Percentiles rank a stretch among this genome's conserved stretches.
These are phyloP conservation scores for Trichocladium uniseriatum DNA, from an alignment of 495 filamentous ascomycete species.

Conservation along the genomic window DNA sequence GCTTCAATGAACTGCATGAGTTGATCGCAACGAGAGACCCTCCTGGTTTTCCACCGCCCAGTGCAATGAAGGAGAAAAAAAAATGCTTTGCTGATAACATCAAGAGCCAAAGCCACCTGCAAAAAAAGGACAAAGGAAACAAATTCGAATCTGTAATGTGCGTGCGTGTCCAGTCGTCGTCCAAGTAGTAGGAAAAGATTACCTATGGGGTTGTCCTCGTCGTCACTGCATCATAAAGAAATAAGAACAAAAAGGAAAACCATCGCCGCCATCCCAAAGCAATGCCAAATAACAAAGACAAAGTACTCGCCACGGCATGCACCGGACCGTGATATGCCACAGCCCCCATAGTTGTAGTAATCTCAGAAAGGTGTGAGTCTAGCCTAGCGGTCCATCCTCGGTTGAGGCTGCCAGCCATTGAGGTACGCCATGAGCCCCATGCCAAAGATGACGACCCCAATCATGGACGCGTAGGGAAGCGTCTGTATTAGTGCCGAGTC, in stretches of 20 bases:
- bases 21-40: not conserved
- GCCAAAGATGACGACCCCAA: conserved; percentile 82
- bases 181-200: not conserved
- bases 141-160: not conserved
- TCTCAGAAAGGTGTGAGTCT: not conserved
- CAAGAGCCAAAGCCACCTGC: not conserved
- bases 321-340: not conserved
- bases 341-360: no score
- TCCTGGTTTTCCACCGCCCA: not conserved
- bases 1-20: not conserved
- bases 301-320: not conserved
- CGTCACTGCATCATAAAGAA: conserved; percentile 3
- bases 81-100: not conserved
- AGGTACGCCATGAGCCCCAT: conserved; percentile 91
- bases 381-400: conserved; percentile 16
- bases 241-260: not conserved
- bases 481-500: conserved; percentile 48
- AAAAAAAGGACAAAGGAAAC: conserved; percentile 1
- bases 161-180: conserved; percentile 3
- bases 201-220: not conserved
- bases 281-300: not conserved
- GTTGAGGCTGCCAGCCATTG: conserved; percentile 66
- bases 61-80: not conserved
- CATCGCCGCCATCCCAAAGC: not conserved
- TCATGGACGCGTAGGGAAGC: conserved; percentile 75